Conservation (phyloP, 768 basidiomycete genomes). For the Coprinopsis sp. region DNA sequence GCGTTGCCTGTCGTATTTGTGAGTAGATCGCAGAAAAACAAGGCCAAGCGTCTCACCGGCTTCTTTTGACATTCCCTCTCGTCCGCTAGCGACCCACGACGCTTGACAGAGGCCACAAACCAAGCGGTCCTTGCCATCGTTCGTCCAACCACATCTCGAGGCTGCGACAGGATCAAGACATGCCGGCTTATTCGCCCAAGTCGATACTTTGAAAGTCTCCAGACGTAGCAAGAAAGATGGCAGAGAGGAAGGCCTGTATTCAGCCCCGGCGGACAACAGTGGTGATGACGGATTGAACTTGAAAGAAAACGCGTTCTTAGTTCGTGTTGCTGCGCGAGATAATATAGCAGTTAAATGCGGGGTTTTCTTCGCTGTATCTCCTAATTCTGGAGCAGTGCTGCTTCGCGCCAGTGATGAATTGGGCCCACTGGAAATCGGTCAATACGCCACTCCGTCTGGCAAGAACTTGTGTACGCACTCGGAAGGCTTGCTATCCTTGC, state of each 20-base stretch:
- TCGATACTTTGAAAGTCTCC: conserved; percentile 71
- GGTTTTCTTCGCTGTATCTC: conserved; percentile 44
- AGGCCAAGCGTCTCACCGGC: conserved; percentile 55
- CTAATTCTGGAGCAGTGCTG: conserved; percentile 12
- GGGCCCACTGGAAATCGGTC: background rate
- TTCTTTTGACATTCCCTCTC: conserved; percentile 69
- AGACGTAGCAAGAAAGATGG: conserved; percentile 70
- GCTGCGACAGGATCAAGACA: conserved; percentile 76
- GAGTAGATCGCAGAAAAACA: background rate
- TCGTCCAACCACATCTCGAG: conserved; percentile 78
- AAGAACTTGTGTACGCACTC: conserved; percentile 12
- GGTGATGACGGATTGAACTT: conserved; percentile 31
- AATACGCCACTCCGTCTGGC: background rate
- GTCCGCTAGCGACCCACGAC: conserved; percentile 70
- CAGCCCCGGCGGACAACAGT: conserved; percentile 37
- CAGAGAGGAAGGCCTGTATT: conserved; percentile 77
- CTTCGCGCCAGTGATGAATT: conserved; percentile 6
- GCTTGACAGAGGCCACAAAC: conserved; percentile 66
- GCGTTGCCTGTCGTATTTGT: conserved; percentile 46
- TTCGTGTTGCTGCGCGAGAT: conserved; percentile 55
- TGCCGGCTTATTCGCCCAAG: conserved; percentile 74
- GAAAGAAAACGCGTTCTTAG: conserved; percentile 47
- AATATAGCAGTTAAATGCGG: conserved; percentile 72
- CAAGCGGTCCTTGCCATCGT: conserved; percentile 76
- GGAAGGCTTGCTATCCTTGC: conserved; percentile 33